phyloP scores from a whole-genome alignment of 2,329 filamentous ascomycete species.

The Arachnomyces sp. region DNA sequence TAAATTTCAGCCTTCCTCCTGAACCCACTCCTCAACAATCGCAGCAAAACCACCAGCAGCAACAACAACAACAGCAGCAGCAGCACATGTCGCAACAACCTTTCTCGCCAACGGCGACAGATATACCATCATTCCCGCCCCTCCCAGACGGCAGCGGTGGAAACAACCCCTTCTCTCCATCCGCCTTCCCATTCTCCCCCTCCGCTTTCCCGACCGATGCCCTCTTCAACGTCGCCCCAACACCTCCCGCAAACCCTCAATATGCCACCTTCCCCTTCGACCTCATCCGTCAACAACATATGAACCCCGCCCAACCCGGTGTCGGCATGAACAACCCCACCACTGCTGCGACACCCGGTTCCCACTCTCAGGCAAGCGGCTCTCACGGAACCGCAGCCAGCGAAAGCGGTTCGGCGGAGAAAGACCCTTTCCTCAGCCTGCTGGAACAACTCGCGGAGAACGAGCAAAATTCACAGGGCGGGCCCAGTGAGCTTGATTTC shows the following conservation, averaged over 20 bases:
- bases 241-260: conserved; percentile 24
- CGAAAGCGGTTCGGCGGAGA: conserved; percentile 54
- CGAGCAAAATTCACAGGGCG: conserved; percentile 57
- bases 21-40: conserved; percentile 9
- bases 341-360: conserved; percentile 31
- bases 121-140: conserved; percentile 10
- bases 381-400: conserved; percentile 43
- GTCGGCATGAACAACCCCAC: conserved; percentile 3
- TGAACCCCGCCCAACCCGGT: conserved; percentile 9
- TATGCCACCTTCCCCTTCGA: conserved; percentile 35
- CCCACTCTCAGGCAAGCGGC: conserved; percentile 34
- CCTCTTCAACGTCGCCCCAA: conserved; percentile 20
- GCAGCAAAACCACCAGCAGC: conserved; percentile 12
- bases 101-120: conserved; percentile 1
- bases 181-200: conserved; percentile 24
- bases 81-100: background rate
- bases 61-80: conserved; percentile 8
- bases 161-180: conserved; percentile 36
- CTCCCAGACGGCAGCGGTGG: conserved; percentile 13
- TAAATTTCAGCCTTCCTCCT: conserved; percentile 13
- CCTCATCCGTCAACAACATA: conserved; percentile 10
- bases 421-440: conserved; percentile 71
- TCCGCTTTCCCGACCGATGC: conserved; percentile 28
- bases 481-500: conserved; percentile 70
- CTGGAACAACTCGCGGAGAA: conserved; percentile 78